Percentiles rank a stretch among this genome's conserved stretches.
Conservation (phyloP, 2,329 filamentous ascomycete genomes). For the Delphinella strobiligena region DNA sequence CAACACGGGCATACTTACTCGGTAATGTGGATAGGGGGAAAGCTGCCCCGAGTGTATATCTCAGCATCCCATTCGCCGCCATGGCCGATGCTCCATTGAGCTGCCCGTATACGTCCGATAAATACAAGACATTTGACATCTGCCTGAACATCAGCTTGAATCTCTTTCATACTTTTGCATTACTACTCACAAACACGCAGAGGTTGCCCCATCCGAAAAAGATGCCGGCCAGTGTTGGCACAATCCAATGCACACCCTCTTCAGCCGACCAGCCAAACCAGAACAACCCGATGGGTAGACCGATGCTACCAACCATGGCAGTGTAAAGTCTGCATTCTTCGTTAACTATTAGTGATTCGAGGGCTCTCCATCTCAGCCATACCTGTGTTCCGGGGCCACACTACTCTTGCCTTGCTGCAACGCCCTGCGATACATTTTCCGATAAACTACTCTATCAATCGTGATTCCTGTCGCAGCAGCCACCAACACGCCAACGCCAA, state of each 20-base stretch:
- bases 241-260: slow-evolving; percentile 26
- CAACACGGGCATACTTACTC: too few relatives aligned
- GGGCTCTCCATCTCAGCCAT: neutral
- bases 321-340: slow-evolving; percentile 5
- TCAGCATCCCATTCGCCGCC: slow-evolving; percentile 46
- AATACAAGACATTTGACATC: slow-evolving; percentile 28
- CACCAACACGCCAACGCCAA: slow-evolving; percentile 12
- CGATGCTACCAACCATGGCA: slow-evolving; percentile 1
- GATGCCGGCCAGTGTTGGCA: slow-evolving; percentile 21
- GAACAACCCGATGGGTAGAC: slow-evolving; percentile 19
- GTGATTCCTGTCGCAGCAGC: slow-evolving; percentile 20
- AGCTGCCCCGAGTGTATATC: slow-evolving; percentile 43
- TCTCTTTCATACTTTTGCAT: slow-evolving; percentile 1
- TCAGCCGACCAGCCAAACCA: slow-evolving; percentile 28
- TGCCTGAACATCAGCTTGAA: slow-evolving; percentile 13
- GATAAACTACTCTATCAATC: slow-evolving; percentile 26
- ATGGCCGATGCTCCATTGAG: slow-evolving; percentile 45
- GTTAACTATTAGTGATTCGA: neutral
- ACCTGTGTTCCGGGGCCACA: slow-evolving; percentile 22
- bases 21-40: slow-evolving; percentile 53
- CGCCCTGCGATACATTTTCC: slow-evolving; percentile 18
- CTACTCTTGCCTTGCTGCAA: slow-evolving; percentile 15
- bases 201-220: slow-evolving; percentile 18
- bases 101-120: slow-evolving; percentile 42
- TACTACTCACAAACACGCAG: slow-evolving; percentile 20